Base-by-base conservation (phyloP, 164 flowering plant species). In the Sextonia rubra region DNA sequence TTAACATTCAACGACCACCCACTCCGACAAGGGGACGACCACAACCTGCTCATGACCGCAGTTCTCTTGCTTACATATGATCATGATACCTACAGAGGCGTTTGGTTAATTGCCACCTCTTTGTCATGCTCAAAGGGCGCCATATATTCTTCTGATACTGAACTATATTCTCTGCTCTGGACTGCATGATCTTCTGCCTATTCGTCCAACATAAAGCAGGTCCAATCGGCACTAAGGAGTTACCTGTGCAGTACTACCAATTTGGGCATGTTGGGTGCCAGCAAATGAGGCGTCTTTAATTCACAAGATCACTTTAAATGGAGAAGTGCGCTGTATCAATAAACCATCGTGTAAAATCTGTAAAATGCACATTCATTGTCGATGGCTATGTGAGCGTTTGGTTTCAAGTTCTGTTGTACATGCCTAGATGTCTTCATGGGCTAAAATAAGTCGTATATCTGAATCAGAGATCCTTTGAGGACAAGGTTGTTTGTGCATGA, bases 1-100 rank as follows among this genome's bases (percentile, higher is more conserved):
- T 94, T 58, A 94, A 94, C 81, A 91, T 87, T 77, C 98, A 94
- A 81, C 88, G 98, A 77, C 98, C 98, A 0, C 98, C 97, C 22
- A 94, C 98, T 22, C 98, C 98, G 22, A 90, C 95, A n/a, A 80
- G 98, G 64, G 98, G 98, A 24, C 90, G 97, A n/a, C 98, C 98
- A 69, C 96, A 94, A 73, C 94, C 94, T 65, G 93, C 87, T 47
- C 89, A 64, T 74, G 98, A 92, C 77, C 86, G 98, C 24, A 83
- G 75, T 75, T 94, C 98, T 9, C 94, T 94, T 78, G 98, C 98
- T 69, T 94, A 90, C 73, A 92, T 94, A 70, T 94, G 83, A 91
- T 37, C 20, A 14, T 23, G 24, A 30, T 44, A 22, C 44, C 26
- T 52, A 20, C 58, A 15, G 58, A 15, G 12, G n/a, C 58, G 14